Percentiles rank a stretch among this genome's conserved stretches.
These are phyloP conservation scores for Colletotrichum shisoi DNA, from an alignment of 2,329 filamentous ascomycete genomes.

Conservation along the genomic window DNA sequence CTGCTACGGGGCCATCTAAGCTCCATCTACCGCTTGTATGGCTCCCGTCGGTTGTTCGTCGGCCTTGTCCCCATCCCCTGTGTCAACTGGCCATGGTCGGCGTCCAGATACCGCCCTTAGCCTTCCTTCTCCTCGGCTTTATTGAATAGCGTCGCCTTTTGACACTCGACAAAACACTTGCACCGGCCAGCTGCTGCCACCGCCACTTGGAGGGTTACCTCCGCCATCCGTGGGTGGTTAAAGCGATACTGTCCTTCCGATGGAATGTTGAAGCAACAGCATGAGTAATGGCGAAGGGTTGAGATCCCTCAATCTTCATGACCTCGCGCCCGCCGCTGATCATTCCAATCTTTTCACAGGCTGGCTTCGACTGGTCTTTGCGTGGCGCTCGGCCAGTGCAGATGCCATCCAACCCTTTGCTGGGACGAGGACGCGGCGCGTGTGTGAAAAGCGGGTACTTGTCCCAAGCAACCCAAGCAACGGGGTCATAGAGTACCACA, in stretches of 20 bases:
- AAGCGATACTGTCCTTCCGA: not conserved
- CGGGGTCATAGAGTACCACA: slow-evolving; percentile 6
- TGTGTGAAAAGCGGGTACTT: slow-evolving; percentile 7
- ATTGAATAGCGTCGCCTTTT: slow-evolving; percentile 10
- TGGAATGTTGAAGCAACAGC: not conserved
- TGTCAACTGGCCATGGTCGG: slow-evolving; percentile 28
- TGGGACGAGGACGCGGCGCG: slow-evolving; percentile 6
- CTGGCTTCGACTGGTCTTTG: slow-evolving; percentile 9
- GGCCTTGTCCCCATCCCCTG: slow-evolving; percentile 22
- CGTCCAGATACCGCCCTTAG: slow-evolving; percentile 25
- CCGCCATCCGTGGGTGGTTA: not conserved
- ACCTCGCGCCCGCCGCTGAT: slow-evolving; percentile 5
- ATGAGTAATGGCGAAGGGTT: not conserved
- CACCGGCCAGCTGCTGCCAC: slow-evolving; percentile 10
- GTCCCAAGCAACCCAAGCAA: slow-evolving; percentile 20
- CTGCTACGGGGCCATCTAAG: not conserved
- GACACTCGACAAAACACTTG: slow-evolving; percentile 27
- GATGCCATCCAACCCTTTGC: slow-evolving; percentile 24
- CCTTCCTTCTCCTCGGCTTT: slow-evolving; percentile 8
- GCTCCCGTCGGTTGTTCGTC: slow-evolving; percentile 7
- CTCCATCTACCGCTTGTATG: not conserved
- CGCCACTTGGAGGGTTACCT: slow-evolving; percentile 18
- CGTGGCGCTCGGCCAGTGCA: slow-evolving; percentile 24
- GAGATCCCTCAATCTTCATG: not conserved
- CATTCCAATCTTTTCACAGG: not conserved